These are phyloP conservation scores for Lasiosphaeria ovina DNA, from an alignment of 495 filamentous ascomycete genomes.

Conservation along the genomic window DNA sequence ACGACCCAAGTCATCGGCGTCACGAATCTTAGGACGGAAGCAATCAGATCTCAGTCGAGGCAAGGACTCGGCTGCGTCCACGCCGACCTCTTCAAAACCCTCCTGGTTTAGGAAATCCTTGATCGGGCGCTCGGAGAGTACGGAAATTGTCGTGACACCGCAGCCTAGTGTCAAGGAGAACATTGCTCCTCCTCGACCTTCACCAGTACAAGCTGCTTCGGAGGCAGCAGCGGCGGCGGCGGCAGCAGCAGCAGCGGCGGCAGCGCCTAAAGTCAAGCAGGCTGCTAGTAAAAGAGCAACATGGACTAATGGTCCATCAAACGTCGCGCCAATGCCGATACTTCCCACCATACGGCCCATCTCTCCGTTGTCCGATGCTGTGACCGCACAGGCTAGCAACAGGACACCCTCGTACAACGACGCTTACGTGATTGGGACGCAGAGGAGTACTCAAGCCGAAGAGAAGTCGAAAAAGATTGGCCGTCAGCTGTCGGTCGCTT, in stretches of 20 bases:
- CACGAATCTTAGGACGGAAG: conserved; percentile 80
- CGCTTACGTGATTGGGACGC: conserved; percentile 32
- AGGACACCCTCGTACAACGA: conserved; percentile 50
- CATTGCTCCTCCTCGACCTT: conserved; percentile 40
- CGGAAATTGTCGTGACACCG: conserved; percentile 36
- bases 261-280: conserved; percentile 57
- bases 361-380: conserved; percentile 86
- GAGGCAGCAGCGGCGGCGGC: conserved; percentile 32
- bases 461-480: conserved; percentile 91
- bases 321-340: conserved; percentile 94
- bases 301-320: conserved; percentile 77
- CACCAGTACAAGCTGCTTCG: conserved; percentile 56
- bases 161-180: conserved; percentile 26
- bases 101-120: conserved; percentile 97
- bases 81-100: conserved; percentile 71
- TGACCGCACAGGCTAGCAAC: conserved; percentile 78
- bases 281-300: conserved; percentile 73
- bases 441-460: conserved; percentile 42
- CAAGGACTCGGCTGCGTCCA: conserved; percentile 64
- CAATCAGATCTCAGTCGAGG: conserved; percentile 70
- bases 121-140: conserved; percentile 59
- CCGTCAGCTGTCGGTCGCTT: conserved; percentile 91
- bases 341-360: conserved; percentile 94
- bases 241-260: background rate
- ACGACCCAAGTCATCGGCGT: conserved; percentile 84